phyloP scores from a whole-genome alignment of 345 rosid species.

The Syzygium jambos region DNA sequence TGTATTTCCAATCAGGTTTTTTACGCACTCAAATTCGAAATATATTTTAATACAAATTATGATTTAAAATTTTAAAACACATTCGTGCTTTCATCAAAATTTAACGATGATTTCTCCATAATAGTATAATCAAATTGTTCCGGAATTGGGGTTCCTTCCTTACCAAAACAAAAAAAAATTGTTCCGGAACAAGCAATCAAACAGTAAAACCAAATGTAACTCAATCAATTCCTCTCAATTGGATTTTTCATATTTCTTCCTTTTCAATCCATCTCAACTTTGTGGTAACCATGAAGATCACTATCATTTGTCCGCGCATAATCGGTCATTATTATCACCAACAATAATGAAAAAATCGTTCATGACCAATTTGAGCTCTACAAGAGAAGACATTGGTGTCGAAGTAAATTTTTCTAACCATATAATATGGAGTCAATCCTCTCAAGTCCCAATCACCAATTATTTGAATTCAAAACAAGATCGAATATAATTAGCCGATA shows the following conservation, averaged over 20 bases:
- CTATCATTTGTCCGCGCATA: neutral
- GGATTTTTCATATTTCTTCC: neutral
- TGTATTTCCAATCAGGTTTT: neutral
- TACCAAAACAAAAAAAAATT: too few relatives aligned
- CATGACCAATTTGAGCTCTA: neutral
- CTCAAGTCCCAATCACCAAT: neutral
- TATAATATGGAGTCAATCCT: neutral
- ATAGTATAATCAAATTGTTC: neutral
- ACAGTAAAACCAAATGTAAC: neutral
- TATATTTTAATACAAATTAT: neutral
- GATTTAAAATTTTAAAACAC: neutral
- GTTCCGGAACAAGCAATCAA: fast-evolving
- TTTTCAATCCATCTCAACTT: neutral
- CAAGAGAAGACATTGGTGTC: neutral
- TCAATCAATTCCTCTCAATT: neutral
- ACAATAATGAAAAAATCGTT: neutral
- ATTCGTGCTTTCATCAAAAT: neutral
- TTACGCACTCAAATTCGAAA: neutral
- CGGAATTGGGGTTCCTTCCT: too few relatives aligned
- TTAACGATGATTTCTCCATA: neutral
- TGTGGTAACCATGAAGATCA: neutral
- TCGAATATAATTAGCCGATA: neutral
- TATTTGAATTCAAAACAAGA: neutral
- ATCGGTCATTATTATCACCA: neutral
- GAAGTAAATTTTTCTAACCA: neutral